Percentiles rank a stretch among this genome's conserved stretches.
These are phyloP conservation scores for Macadamia tetraphylla DNA, from an alignment of 164 flowering plant species.

Conservation along the genomic window DNA sequence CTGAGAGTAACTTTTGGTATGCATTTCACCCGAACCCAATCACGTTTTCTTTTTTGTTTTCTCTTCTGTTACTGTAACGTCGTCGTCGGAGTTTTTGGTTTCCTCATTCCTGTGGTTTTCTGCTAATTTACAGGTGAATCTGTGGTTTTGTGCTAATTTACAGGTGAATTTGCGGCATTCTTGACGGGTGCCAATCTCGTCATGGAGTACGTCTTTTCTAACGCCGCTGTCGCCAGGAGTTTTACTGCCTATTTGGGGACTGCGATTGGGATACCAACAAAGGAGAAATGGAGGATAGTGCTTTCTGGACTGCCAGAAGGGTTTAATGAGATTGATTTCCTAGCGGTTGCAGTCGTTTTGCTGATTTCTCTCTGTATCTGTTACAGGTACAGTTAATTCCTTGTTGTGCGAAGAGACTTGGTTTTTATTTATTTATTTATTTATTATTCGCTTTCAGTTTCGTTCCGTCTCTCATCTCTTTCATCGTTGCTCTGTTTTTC, in stretches of 20 bases:
- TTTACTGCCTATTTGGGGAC: constrained; percentile 59
- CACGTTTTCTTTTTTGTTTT: background rate
- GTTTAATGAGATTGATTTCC: constrained; percentile 60
- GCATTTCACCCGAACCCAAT: background rate
- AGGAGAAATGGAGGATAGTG: constrained; percentile 60
- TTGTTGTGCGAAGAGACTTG: background rate
- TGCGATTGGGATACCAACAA: constrained; percentile 38
- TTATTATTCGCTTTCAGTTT: no score
- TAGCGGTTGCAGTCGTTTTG: constrained; percentile 65
- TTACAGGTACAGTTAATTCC: constrained; percentile 37
- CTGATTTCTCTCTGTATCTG: constrained; percentile 66
- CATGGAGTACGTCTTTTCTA: constrained; percentile 86
- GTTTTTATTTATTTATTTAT: background rate
- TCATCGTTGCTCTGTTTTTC: constrained; percentile 15
- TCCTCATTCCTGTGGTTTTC: background rate
- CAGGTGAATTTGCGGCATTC: constrained; percentile 78
- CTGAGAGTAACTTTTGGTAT: constrained; percentile 84
- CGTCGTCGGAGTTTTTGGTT: background rate
- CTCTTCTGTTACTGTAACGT: background rate
- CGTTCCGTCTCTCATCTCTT: constrained; percentile 2
- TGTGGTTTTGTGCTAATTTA: constrained; percentile 33
- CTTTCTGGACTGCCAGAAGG: constrained; percentile 47
- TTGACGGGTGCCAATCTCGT: constrained; percentile 74
- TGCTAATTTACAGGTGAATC: constrained; percentile 54
- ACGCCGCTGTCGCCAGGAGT: constrained; percentile 75